Evolutionary conservation across 805 yeast genomes (phyloP).

Genomic region (Ascoidea rubescens): DNA sequence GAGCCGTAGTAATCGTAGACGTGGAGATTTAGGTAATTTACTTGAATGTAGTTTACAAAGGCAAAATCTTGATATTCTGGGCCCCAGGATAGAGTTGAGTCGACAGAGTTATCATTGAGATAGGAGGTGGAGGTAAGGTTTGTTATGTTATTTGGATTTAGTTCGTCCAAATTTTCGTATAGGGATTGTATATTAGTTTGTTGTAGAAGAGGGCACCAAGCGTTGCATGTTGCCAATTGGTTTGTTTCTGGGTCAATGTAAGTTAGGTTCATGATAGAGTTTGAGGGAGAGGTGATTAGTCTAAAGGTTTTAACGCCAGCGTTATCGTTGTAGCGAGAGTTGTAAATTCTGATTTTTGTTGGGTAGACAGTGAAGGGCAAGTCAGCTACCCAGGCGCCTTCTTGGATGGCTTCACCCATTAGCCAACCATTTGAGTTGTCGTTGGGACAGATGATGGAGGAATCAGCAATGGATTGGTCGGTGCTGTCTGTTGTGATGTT

Average conservation of each 20-base stretch:
- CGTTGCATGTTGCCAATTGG: conserved; percentile 55
- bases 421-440: conserved; percentile 37
- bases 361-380: conserved; percentile 49
- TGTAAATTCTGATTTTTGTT: conserved; percentile 58
- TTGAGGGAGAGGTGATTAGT: conserved; percentile 60
- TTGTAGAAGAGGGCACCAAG: conserved; percentile 67
- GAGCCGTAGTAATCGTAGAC: conserved; percentile 57
- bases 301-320: conserved; percentile 52
- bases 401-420: conserved; percentile 22
- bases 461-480: conserved; percentile 17
- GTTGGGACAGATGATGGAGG: conserved; percentile 44
- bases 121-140: conserved; percentile 10
- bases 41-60: conserved; percentile 53
- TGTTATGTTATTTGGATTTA: conserved; percentile 11
- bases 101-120: conserved; percentile 17
- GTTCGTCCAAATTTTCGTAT: conserved; percentile 11
- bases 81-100: conserved; percentile 22
- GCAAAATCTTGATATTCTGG: conserved; percentile 65
- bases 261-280: conserved; percentile 84
- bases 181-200: conserved; percentile 20
- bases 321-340: conserved; percentile 32
- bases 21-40: conserved; percentile 47
- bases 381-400: conserved; percentile 54
- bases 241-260: conserved; percentile 67
- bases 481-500: conserved; percentile 34